Percentiles rank a stretch among this genome's conserved stretches.
Conservation (phyloP, 371 early-diverging fungal genomes). For the Capniomyces stellatus region DNA sequence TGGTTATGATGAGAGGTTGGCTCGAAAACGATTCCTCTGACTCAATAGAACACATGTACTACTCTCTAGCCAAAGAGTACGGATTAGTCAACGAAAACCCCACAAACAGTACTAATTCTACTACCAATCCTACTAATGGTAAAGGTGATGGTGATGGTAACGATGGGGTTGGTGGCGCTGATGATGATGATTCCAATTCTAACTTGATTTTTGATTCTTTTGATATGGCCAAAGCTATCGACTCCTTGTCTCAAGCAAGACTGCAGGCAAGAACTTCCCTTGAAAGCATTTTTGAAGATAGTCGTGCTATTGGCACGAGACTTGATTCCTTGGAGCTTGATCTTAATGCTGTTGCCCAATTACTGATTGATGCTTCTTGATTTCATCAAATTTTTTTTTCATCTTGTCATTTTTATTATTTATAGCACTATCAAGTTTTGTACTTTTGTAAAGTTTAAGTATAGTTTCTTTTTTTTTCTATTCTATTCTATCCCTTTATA, state of each 20-base stretch:
- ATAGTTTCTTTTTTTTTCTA: too few relatives aligned
- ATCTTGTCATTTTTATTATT: neutral
- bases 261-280: neutral
- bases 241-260: neutral
- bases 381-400: too few relatives aligned
- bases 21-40: constrained; percentile 1
- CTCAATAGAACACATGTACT: neutral
- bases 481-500: too few relatives aligned
- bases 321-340: neutral
- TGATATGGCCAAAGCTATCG: neutral
- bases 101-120: too few relatives aligned
- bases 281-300: neutral
- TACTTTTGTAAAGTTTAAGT: too few relatives aligned
- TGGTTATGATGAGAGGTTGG: constrained; percentile 22
- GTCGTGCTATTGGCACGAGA: neutral
- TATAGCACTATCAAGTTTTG: too few relatives aligned
- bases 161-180: too few relatives aligned
- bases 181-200: neutral
- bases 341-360: neutral
- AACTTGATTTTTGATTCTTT: neutral
- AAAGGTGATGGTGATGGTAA: too few relatives aligned
- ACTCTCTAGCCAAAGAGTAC: neutral
- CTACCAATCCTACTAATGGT: too few relatives aligned
- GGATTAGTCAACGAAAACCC: neutral
- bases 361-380: neutral